Evolutionary conservation across 2,329 filamentous ascomycete genomes (phyloP).

Genomic region (Arachnomyces sp.): DNA sequence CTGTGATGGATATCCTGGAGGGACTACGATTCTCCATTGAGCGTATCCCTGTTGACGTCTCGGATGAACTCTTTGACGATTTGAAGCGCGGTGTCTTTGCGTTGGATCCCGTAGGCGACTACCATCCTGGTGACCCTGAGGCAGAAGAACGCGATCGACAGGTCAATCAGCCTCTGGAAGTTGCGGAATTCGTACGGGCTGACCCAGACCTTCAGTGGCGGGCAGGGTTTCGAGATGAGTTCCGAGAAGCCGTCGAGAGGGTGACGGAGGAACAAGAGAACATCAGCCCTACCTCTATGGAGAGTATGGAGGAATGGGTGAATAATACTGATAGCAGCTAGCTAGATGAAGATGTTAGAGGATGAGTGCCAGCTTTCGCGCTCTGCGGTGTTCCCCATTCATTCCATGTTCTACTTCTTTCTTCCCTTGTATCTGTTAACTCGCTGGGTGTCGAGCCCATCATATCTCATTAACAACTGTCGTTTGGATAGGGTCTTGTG

Average conservation of each 20-base stretch:
- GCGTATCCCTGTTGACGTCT: slow-evolving; percentile 21
- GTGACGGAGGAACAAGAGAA: neutral
- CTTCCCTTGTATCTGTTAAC: no score
- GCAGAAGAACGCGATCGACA: slow-evolving; percentile 18
- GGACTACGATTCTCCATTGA: slow-evolving; percentile 20
- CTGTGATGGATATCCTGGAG: slow-evolving; percentile 16
- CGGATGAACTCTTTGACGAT: slow-evolving; percentile 21
- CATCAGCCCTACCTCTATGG: neutral
- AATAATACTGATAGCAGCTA: neutral
- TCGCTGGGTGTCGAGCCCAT: no score
- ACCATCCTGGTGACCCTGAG: slow-evolving; percentile 22
- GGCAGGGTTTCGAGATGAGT: slow-evolving; percentile 11
- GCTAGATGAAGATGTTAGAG: no score
- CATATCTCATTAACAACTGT: no score
- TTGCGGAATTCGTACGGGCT: slow-evolving; percentile 5
- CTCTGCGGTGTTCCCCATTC: no score
- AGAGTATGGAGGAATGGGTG: slow-evolving; percentile 1
- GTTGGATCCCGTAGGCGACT: slow-evolving; percentile 22
- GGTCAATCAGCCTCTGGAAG: slow-evolving; percentile 8
- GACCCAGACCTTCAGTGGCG: slow-evolving; percentile 9
- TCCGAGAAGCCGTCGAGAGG: slow-evolving; percentile 7
- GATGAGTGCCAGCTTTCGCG: no score
- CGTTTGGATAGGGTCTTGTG: no score
- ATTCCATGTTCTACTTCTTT: no score
- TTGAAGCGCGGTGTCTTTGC: slow-evolving; percentile 25